These are phyloP conservation scores for Tricholoma matsutake DNA, from an alignment of 768 basidiomycete genomes.

Conservation along the genomic window DNA sequence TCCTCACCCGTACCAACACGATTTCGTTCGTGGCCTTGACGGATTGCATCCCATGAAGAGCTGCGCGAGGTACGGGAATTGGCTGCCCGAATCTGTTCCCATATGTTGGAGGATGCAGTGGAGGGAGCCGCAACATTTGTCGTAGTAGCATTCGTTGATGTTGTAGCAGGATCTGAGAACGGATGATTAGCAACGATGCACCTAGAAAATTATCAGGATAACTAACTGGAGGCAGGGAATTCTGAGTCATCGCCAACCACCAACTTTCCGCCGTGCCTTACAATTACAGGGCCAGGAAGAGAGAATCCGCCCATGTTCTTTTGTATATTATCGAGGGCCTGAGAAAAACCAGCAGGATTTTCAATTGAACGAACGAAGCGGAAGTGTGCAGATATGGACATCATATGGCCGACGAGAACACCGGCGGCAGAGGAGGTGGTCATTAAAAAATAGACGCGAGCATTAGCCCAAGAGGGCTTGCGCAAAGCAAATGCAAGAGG, in stretches of 20 bases:
- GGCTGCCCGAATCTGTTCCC: conserved; percentile 65
- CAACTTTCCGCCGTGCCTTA: conserved; percentile 19
- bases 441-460: conserved; percentile 17
- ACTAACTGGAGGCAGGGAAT: conserved; percentile 4
- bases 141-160: conserved; percentile 4
- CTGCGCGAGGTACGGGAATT: conserved; percentile 39
- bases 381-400: conserved; percentile 28
- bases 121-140: conserved; percentile 3
- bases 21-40: conserved; percentile 51
- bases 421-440: conserved; percentile 26
- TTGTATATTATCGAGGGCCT: conserved; percentile 42
- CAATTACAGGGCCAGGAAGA: conserved; percentile 25
- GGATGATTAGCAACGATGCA: background rate
- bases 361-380: conserved; percentile 37
- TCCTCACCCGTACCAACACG: conserved; percentile 17
- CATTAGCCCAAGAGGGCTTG: conserved; percentile 19
- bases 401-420: conserved; percentile 27
- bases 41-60: conserved; percentile 69
- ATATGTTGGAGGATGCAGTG: conserved; percentile 36
- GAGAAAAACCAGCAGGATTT: conserved; percentile 37
- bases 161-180: conserved; percentile 7
- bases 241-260: conserved; percentile 12
- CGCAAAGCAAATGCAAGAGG: conserved; percentile 20
- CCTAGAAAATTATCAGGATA: background rate
- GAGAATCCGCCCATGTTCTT: conserved; percentile 36